A percentile compares a stretch with the other conserved stretches of the same genome.
Evolutionary conservation across 805 yeast genomes (phyloP).

Genomic region (Myxozyma mucilagina): DNA sequence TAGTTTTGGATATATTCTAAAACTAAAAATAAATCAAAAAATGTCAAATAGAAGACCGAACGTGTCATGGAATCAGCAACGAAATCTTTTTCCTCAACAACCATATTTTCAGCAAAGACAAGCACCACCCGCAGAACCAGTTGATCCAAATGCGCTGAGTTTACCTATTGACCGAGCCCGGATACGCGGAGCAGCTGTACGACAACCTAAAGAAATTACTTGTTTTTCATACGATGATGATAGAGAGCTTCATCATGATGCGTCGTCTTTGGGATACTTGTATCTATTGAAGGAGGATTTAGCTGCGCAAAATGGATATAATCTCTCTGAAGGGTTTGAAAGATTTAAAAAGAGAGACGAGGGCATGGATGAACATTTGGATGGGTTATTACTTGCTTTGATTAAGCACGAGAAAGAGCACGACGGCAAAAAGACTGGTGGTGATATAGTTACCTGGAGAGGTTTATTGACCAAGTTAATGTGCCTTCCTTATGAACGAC

Average conservation of each 20-base stretch:
- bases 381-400: slow-evolving; percentile 58
- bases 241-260: slow-evolving; percentile 47
- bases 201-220: slow-evolving; percentile 84
- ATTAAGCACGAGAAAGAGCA: slow-evolving; percentile 53
- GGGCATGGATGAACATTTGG: slow-evolving; percentile 50
- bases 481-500: slow-evolving; percentile 59
- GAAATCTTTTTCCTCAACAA: slow-evolving; percentile 2
- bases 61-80: not conserved
- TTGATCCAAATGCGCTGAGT: slow-evolving; percentile 3
- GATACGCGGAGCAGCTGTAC: slow-evolving; percentile 54
- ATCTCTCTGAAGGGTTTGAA: slow-evolving; percentile 64
- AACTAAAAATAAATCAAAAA: too few species aligned
- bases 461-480: slow-evolving; percentile 78
- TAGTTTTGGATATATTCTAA: too few species aligned
- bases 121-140: slow-evolving; percentile 6
- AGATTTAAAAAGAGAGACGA: slow-evolving; percentile 60
- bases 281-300: slow-evolving; percentile 68
- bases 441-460: slow-evolving; percentile 78
- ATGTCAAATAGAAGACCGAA: slow-evolving; percentile 5
- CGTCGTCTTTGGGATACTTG: slow-evolving; percentile 63
- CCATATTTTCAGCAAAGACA: not conserved
- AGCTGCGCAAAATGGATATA: slow-evolving; percentile 54
- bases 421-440: slow-evolving; percentile 47
- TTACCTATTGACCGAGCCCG: slow-evolving; percentile 19
- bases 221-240: slow-evolving; percentile 63